phyloP scores from a whole-genome alignment of 2,329 filamentous ascomycete species.

The Hymenoscyphus fructigenus region DNA sequence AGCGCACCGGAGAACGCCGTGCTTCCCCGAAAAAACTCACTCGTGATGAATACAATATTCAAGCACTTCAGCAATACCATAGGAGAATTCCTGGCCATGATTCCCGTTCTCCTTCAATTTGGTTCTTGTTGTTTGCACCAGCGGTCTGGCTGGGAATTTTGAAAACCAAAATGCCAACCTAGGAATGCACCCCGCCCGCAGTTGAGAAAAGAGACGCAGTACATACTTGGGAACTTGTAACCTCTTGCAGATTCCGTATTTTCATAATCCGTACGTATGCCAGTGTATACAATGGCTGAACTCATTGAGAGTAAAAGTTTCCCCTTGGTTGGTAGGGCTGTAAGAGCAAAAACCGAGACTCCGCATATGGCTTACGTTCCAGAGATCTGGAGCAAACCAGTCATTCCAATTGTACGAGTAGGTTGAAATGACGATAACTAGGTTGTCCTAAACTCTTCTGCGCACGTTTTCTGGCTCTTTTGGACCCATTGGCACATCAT shows the following conservation, averaged over 20 bases:
- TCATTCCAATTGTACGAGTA: neutral
- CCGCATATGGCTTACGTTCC: neutral
- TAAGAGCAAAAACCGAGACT: neutral
- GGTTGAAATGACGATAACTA: neutral
- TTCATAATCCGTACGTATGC: neutral
- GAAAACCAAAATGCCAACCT: neutral
- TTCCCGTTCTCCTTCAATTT: neutral
- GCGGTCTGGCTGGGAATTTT: neutral
- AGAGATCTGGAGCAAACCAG: neutral
- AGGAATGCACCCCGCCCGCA: neutral
- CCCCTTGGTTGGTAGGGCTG: neutral
- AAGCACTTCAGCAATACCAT: neutral
- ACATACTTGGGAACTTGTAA: neutral
- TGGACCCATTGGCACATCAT: neutral
- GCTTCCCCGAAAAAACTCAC: neutral
- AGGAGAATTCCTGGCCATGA: neutral
- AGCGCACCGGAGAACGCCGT: slow-evolving; percentile 1
- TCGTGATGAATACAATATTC: slow-evolving; percentile 1
- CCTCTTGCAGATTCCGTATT: neutral
- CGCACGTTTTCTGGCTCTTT: neutral
- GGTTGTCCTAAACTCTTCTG: neutral
- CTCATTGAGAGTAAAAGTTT: neutral
- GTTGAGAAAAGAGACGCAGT: neutral
- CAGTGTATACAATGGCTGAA: neutral
- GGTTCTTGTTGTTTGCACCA: neutral